phyloP scores from a whole-genome alignment of 306 rosid genomes.

The Cicer bijugum region DNA sequence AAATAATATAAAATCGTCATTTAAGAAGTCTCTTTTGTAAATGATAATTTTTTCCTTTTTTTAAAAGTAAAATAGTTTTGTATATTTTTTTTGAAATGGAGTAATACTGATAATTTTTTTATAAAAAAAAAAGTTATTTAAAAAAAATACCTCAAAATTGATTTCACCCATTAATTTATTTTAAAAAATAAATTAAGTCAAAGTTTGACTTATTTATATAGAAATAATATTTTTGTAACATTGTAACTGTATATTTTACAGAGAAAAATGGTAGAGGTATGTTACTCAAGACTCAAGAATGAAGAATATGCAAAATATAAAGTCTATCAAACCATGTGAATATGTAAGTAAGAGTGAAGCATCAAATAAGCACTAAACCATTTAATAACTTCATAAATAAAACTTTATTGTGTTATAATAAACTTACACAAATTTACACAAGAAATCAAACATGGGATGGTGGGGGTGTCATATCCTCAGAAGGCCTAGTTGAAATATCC shows the following conservation, averaged over 20 bases:
- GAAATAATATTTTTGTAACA: too few species aligned
- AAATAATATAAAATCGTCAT: too few species aligned
- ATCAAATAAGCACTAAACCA: neutral
- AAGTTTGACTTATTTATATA: too few species aligned
- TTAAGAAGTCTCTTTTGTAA: too few species aligned
- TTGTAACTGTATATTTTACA: neutral
- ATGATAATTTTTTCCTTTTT: too few species aligned
- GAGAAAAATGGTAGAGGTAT: neutral
- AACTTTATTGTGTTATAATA: conserved; percentile 15
- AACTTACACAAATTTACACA: conserved; percentile 7
- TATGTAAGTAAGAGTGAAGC: neutral
- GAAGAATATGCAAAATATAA: neutral
- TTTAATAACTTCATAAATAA: neutral
- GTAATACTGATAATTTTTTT: too few species aligned
- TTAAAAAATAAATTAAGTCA: too few species aligned
- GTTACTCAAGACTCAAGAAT: neutral
- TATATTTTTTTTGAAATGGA: too few species aligned
- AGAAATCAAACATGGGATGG: conserved; percentile 45
- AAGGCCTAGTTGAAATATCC: conserved; percentile 49
- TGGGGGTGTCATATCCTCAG: conserved; percentile 48
- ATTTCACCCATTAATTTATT: too few species aligned
- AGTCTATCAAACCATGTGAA: neutral
- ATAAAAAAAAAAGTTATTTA: too few species aligned
- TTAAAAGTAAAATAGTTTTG: too few species aligned
- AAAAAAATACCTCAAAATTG: too few species aligned